phyloP scores from a whole-genome alignment of 2,329 filamentous ascomycete species.

The Zymoseptoria crescenta region DNA sequence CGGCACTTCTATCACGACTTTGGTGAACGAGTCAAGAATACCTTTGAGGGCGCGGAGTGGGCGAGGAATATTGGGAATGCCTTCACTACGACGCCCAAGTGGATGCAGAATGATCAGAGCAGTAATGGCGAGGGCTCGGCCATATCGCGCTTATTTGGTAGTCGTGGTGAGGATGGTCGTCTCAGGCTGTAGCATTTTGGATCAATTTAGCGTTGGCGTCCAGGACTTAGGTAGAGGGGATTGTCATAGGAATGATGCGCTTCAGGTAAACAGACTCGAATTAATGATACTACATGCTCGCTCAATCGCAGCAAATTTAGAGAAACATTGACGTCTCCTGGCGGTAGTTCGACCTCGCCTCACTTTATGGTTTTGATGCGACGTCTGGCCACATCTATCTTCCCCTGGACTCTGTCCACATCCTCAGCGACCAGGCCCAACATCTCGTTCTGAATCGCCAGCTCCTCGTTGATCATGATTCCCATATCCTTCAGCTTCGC shows the following conservation, averaged over 20 bases:
- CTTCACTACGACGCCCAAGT: constrained; percentile 66
- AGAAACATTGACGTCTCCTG: background rate
- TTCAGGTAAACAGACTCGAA: no score
- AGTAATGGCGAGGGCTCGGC: constrained; percentile 16
- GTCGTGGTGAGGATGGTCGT: constrained; percentile 24
- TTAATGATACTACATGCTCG: no score
- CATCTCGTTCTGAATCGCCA: constrained; percentile 64
- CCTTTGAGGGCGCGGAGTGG: constrained; percentile 73
- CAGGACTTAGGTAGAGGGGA: no score
- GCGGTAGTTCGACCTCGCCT: background rate
- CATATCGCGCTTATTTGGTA: constrained; percentile 29
- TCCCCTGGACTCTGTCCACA: constrained; percentile 56
- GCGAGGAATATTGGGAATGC: constrained; percentile 61
- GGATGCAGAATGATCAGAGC: constrained; percentile 58
- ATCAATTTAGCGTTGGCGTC: constrained; percentile 8
- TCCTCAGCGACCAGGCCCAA: constrained; percentile 60
- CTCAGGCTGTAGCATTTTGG: constrained; percentile 19
- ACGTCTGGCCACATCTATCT: constrained; percentile 67
- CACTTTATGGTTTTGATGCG: constrained; percentile 56
- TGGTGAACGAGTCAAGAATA: constrained; percentile 81
- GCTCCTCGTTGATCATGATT: constrained; percentile 64
- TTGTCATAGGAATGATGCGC: background rate
- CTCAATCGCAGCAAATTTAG: no score
- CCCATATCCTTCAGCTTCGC: constrained; percentile 70
- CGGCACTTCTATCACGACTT: constrained; percentile 72